Evolutionary conservation across 306 rosid species (phyloP), one percentile per base, ranked within the genome.

Genomic region (Datisca glomerata): DNA sequence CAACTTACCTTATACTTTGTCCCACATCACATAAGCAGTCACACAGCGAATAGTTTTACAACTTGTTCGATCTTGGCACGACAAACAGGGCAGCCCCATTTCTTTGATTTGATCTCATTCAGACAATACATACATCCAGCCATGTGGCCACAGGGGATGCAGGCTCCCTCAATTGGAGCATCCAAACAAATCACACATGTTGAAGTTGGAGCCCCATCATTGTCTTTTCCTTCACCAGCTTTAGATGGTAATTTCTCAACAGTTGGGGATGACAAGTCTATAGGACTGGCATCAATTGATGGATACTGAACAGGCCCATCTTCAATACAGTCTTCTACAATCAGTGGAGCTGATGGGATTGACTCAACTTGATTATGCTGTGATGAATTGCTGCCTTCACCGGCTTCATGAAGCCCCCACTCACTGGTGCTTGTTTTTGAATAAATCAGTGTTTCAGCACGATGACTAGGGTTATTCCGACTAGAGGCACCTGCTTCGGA

Each of bases 131-230:
- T 91, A 70, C 98, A 91, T 59, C 96, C 96, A 18, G 76, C 92
- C 74, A 91, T 92, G 63, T 91, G 98, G 43, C 98, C 96, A 65
- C 98, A 91, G 8, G 98, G 98, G 54, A 91, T 91, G 92, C 94
- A 84, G 33, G 87, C 96, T 39, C 92, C 98, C 61, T 91, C 85
- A n/a, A 78, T 76, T 4, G 85, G 94, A 59, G 98, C 86, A 68
- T 91, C 98, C 69, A 91, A 69, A 63, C 98, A 91, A 52, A 91
- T 80, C 46, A 91, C 76, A 3, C 98, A 91, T 0, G 86, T 57
- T 21, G 91, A 75, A 23, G 70, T 52, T 7, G 18, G n/a, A n/a
- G n/a, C n/a, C n/a, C 36, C 49, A 20, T 49, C 72, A n/a, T 52
- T 61, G 17, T 56, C 96, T 56, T 44, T 41, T n/a, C 35, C 51